Conservation (phyloP, 2,329 filamentous ascomycete genomes). For the Monilinia vaccinii-corymbosi region DNA sequence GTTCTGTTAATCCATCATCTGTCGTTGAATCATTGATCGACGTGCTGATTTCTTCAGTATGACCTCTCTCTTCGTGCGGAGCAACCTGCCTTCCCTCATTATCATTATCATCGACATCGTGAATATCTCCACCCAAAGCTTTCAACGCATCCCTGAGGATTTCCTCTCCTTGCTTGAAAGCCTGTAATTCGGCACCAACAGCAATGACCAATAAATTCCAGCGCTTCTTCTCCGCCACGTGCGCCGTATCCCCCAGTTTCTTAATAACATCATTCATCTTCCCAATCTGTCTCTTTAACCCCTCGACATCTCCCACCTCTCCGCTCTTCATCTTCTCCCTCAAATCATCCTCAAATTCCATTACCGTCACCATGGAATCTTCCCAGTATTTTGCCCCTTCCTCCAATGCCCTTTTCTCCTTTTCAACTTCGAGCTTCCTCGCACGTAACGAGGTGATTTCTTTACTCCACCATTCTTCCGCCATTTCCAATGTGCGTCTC, state of each 20-base stretch:
- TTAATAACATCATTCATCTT: conserved; percentile 48
- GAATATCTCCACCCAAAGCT: neutral
- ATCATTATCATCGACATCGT: conserved; percentile 6
- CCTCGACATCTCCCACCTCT: conserved; percentile 32
- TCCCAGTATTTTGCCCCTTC: conserved; percentile 61
- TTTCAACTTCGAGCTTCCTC: conserved; percentile 46
- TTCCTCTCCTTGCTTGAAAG: conserved; percentile 50
- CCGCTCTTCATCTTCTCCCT: conserved; percentile 42
- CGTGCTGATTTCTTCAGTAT: neutral
- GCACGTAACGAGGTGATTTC: conserved; percentile 49
- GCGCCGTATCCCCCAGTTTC: conserved; percentile 45
- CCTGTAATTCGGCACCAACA: conserved; percentile 64
- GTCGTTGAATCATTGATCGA: neutral
- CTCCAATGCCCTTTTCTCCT: conserved; percentile 55
- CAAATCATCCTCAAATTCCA: conserved; percentile 56
- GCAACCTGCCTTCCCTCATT: conserved; percentile 11
- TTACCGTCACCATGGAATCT: conserved; percentile 48
- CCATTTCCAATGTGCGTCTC: conserved; percentile 61
- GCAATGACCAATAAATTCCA: conserved; percentile 72
- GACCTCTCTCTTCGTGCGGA: too few relatives aligned
- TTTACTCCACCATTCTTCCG: conserved; percentile 59
- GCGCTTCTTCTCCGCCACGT: conserved; percentile 47
- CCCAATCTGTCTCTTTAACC: conserved; percentile 38
- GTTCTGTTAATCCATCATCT: conserved; percentile 2
- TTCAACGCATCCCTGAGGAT: conserved; percentile 39